Base-by-base conservation (phyloP, 768 basidiomycete species). In the Collybiopsis confluens region DNA sequence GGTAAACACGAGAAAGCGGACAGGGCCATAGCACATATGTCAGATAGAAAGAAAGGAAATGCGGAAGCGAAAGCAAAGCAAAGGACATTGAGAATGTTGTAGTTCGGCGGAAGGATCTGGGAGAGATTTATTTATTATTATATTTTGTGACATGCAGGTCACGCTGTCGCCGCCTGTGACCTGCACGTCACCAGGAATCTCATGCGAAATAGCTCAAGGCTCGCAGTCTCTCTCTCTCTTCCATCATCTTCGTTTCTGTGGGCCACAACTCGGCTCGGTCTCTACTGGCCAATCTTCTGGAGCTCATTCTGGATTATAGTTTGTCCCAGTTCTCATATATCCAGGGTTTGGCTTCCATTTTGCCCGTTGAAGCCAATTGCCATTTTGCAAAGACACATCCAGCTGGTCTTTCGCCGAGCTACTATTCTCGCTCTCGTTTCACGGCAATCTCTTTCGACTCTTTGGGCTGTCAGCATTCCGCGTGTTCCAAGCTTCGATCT, bases 401-500 rank as follows among this genome's bases (percentile, higher is more conserved):
- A 27, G 16, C 40, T 52, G 50, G 50, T 16, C 3, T 36, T 24
- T 52, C 27, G 11, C 8, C 50, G 40, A 41, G 26, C 50, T 52
- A 13, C 7, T 52, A 27, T 35, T n/a, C 21, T 28, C 28, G 37
- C 41, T 52, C 28, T 30, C 26, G 24, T 42, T 26, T 27, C 38
- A 48, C 50, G 50, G 30, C 50, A 52, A 30, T 21, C 28, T n/a
- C 4, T 33, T 33, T 41, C 18, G 38, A n/a, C 41, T 30, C n/a
- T 27, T 30, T 52, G 16, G 20, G 20, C 41, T 52, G 38, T 26
- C 50, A 52, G 36, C 50, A 27, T 40, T 52, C 50, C 50, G 41
- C 50, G 50, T 52, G 50, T 43, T 33, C 28, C 27, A 40, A 42
- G 50, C 50, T 41, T 52, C 50, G 50, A 52, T 52, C 50, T 52